phyloP scores from a whole-genome alignment of 2,329 filamentous ascomycete species.

The Fusarium nisikadoi region DNA sequence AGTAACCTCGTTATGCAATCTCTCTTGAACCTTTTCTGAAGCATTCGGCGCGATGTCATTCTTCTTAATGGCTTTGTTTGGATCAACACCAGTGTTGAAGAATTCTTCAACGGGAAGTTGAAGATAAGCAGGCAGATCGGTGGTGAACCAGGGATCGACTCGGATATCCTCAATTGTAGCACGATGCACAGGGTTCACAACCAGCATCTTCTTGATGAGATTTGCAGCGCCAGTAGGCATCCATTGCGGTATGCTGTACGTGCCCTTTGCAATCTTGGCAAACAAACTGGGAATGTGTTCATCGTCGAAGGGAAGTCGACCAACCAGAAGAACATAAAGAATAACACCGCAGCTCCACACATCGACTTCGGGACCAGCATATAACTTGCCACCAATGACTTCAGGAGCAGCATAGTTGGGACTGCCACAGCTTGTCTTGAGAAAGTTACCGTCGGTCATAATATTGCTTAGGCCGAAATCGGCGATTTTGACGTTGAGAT shows the following conservation, averaged over 20 bases:
- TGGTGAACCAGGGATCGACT: slow-evolving; percentile 92
- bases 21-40: slow-evolving; percentile 82
- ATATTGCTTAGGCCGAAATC: slow-evolving; percentile 99
- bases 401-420: slow-evolving; percentile 98
- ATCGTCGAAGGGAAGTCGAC: slow-evolving; percentile 93
- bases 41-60: slow-evolving; percentile 83
- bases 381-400: slow-evolving; percentile 97
- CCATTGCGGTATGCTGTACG: slow-evolving; percentile 91
- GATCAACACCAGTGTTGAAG: slow-evolving; percentile 91
- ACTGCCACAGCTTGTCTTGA: slow-evolving; percentile 98
- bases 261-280: slow-evolving; percentile 95
- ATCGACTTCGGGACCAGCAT: slow-evolving; percentile 96
- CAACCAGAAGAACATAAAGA: slow-evolving; percentile 83
- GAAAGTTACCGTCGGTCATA: slow-evolving; percentile 99
- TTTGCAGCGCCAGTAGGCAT: slow-evolving; percentile 84
- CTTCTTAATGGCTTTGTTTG: slow-evolving; percentile 88
- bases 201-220: slow-evolving; percentile 92
- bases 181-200: slow-evolving; percentile 93
- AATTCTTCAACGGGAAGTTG: slow-evolving; percentile 91
- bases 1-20: slow-evolving; percentile 90
- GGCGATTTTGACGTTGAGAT: slow-evolving; percentile 98
- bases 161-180: slow-evolving; percentile 95
- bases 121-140: slow-evolving; percentile 86
- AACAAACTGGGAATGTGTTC: slow-evolving; percentile 98
- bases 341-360: slow-evolving; percentile 98